These are phyloP conservation scores for Parietaria judaica DNA, from an alignment of 306 rosid genomes.

Conservation along the genomic window DNA sequence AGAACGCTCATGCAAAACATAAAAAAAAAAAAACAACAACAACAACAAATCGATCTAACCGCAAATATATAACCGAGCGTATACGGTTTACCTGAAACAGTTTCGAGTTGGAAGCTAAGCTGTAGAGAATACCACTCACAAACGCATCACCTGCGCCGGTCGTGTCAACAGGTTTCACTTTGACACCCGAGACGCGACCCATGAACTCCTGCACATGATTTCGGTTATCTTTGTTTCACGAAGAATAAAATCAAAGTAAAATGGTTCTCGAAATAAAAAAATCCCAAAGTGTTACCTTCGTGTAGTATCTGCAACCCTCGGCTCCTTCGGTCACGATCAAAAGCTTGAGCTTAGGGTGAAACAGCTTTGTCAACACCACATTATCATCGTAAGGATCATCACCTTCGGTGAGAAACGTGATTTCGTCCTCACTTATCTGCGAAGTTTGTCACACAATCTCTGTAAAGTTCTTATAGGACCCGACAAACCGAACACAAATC, in stretches of 20 bases:
- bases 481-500: background rate
- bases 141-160: constrained; percentile 98
- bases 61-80: too few relatives aligned
- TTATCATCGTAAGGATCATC: constrained; percentile 65
- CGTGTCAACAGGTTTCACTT: constrained; percentile 74
- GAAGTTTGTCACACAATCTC: constrained; percentile 15
- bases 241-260: background rate
- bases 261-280: background rate
- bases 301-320: constrained; percentile 70
- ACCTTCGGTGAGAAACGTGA: constrained; percentile 60
- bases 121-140: constrained; percentile 65
- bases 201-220: constrained; percentile 47
- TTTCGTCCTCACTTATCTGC: constrained; percentile 80
- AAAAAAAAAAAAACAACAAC: too few relatives aligned
- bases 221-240: background rate
- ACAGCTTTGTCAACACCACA: constrained; percentile 61
- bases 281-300: constrained; percentile 33
- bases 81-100: constrained; percentile 39
- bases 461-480: too few relatives aligned
- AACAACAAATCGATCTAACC: too few relatives aligned
- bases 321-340: constrained; percentile 71
- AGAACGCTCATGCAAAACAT: background rate
- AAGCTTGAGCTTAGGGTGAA: constrained; percentile 63
- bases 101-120: constrained; percentile 54
- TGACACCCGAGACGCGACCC: constrained; percentile 72